phyloP scores from a whole-genome alignment of 805 yeast genomes.

The Candida quercuum region DNA sequence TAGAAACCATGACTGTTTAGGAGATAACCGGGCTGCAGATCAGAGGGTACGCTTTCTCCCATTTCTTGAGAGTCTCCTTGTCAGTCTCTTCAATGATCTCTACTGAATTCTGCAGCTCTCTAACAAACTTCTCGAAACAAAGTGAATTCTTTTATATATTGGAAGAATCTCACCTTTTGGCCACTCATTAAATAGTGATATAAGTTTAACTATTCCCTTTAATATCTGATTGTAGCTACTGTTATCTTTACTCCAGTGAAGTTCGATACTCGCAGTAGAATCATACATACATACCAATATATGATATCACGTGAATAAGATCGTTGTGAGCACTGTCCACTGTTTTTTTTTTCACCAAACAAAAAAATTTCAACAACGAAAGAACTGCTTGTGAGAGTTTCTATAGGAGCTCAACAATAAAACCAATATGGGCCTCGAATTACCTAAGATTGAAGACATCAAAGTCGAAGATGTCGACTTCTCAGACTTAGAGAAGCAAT shows the following conservation, averaged over 20 bases:
- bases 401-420: background rate
- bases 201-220: no score
- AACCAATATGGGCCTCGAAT: conserved; percentile 20
- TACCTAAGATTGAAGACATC: conserved; percentile 38
- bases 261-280: no score
- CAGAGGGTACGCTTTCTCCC: conserved; percentile 43
- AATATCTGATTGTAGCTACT: no score
- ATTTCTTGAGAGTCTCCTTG: conserved; percentile 40
- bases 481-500: conserved; percentile 79
- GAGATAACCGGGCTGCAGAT: no score
- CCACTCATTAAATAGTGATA: no score
- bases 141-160: no score
- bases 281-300: no score
- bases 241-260: no score
- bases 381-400: background rate
- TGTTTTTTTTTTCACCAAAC: conserved; percentile 1
- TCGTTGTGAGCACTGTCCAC: background rate
- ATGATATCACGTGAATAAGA: background rate
- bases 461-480: conserved; percentile 68
- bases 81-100: conserved; percentile 43
- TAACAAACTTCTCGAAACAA: conserved; percentile 56
- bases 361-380: conserved; percentile 1
- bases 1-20: no score
- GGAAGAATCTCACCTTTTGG: no score
- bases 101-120: conserved; percentile 43